These are phyloP conservation scores for Aspergillus pseudoglaucus DNA, from an alignment of 2,329 filamentous ascomycete species.

Conservation along the genomic window DNA sequence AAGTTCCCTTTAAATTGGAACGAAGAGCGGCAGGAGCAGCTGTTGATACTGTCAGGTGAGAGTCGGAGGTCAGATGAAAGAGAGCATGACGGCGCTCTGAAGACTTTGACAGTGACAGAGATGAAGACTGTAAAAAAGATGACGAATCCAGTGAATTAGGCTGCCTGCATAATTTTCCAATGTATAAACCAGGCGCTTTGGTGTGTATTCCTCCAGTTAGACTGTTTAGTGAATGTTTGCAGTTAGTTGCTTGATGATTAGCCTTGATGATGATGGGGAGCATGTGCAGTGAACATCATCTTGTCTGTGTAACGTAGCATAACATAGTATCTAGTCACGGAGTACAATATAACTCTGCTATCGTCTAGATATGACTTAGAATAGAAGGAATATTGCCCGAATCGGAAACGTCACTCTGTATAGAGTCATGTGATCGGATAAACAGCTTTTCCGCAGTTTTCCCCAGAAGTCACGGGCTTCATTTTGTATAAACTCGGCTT, in stretches of 20 bases:
- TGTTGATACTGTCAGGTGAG: conserved; percentile 2
- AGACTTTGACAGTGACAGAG: background rate
- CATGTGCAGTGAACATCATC: background rate
- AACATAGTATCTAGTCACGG: background rate
- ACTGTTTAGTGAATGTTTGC: background rate
- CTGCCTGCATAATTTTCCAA: too few relatives aligned
- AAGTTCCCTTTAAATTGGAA: background rate
- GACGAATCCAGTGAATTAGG: too few relatives aligned
- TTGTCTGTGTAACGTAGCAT: background rate
- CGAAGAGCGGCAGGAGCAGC: background rate
- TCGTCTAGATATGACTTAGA: too few relatives aligned
- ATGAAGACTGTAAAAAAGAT: too few relatives aligned
- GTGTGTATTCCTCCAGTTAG: background rate
- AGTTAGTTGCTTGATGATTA: background rate
- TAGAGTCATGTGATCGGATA: background rate
- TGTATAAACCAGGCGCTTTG: background rate
- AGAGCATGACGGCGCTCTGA: background rate
- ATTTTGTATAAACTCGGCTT: conserved; percentile 2
- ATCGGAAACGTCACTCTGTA: background rate
- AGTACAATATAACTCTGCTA: background rate
- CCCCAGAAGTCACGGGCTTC: conserved; percentile 1
- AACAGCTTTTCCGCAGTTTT: background rate
- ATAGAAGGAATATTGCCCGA: background rate
- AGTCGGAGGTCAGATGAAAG: background rate
- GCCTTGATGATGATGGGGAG: background rate